Evolutionary conservation across 805 yeast genomes (phyloP).

Genomic region (Saccharomycopsis capsularis): DNA sequence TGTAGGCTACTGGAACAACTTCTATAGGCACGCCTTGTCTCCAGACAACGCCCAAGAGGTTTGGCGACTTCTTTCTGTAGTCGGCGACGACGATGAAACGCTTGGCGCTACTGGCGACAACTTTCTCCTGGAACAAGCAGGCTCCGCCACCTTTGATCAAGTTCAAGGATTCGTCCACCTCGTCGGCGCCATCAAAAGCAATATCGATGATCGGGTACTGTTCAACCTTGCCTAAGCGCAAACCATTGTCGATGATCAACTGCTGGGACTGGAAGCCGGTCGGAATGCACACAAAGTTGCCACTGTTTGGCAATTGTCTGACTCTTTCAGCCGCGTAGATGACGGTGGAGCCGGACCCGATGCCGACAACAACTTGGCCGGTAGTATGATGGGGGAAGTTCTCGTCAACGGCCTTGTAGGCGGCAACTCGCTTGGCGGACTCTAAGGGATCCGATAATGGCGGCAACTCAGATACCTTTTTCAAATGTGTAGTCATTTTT

Average conservation of each 20-base stretch:
- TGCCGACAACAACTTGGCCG: constrained; percentile 54
- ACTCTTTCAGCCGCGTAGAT: constrained; percentile 94
- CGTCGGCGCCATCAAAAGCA: constrained; percentile 99
- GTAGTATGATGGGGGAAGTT: constrained; percentile 62
- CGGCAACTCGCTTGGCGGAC: constrained; percentile 83
- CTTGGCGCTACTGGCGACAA: constrained; percentile 76
- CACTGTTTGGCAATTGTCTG: constrained; percentile 55
- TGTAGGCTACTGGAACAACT: constrained; percentile 83
- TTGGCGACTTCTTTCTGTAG: constrained; percentile 69
- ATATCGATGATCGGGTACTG: constrained; percentile 78
- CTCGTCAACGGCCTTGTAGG: constrained; percentile 87
- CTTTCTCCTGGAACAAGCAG: constrained; percentile 91
- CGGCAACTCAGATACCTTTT: constrained; percentile 28
- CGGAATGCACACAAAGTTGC: constrained; percentile 71
- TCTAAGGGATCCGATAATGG: constrained; percentile 44
- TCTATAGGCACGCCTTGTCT: constrained; percentile 90
- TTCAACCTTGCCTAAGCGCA: constrained; percentile 73
- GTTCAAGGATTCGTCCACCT: constrained; percentile 73
- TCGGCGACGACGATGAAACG: constrained; percentile 88
- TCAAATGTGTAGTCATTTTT: neutral
- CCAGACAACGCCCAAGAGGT: constrained; percentile 73
- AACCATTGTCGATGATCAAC: constrained; percentile 74
- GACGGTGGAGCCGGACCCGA: constrained; percentile 97
- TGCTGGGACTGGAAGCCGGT: constrained; percentile 95
- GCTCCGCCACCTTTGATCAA: constrained; percentile 99